Evolutionary conservation across 176 grass and related monocot genomes (phyloP).

Genomic region (Oryza meridionalis): DNA sequence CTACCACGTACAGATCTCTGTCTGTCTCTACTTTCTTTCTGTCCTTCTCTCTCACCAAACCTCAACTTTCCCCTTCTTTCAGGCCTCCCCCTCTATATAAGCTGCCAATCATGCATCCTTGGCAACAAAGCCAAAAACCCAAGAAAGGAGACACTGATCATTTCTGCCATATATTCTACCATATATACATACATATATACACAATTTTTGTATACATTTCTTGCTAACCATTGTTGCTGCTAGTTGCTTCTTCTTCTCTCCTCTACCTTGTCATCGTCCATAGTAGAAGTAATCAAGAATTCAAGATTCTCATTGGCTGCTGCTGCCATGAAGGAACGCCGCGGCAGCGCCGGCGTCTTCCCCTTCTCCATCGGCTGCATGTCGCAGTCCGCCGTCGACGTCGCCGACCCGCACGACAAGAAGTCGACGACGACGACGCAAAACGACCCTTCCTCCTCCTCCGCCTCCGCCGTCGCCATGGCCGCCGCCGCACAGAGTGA

Average conservation of each 20-base stretch:
- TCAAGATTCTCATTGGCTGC: not conserved
- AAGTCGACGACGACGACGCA: slow-evolving; percentile 33
- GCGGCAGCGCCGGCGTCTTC: slow-evolving; percentile 51
- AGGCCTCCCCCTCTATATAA: slow-evolving; percentile 18
- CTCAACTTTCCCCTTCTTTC: not conserved
- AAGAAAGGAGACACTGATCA: not conserved
- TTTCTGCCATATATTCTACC: not conserved
- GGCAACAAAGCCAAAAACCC: slow-evolving; percentile 42
- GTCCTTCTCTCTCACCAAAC: slow-evolving; percentile 54
- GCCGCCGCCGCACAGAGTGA: not conserved
- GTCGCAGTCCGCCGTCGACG: slow-evolving; percentile 75
- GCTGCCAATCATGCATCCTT: slow-evolving; percentile 50
- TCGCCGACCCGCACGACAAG: slow-evolving; percentile 56
- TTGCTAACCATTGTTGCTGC: slow-evolving; percentile 4
- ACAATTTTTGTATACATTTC: not conserved
- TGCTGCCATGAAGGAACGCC: slow-evolving; percentile 70
- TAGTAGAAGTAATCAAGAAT: not conserved
- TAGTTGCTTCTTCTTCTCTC: not conserved
- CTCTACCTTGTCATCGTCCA: not conserved
- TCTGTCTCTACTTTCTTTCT: not conserved
- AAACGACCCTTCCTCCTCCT: slow-evolving; percentile 13
- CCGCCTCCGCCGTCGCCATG: not conserved
- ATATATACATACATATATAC: not conserved
- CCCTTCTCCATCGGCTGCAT: slow-evolving; percentile 91
- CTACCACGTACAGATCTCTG: not conserved